Percentiles rank a stretch among this genome's conserved stretches.
These are phyloP conservation scores for Pleurotus eryngii DNA, from an alignment of 768 basidiomycete genomes.

Conservation along the genomic window DNA sequence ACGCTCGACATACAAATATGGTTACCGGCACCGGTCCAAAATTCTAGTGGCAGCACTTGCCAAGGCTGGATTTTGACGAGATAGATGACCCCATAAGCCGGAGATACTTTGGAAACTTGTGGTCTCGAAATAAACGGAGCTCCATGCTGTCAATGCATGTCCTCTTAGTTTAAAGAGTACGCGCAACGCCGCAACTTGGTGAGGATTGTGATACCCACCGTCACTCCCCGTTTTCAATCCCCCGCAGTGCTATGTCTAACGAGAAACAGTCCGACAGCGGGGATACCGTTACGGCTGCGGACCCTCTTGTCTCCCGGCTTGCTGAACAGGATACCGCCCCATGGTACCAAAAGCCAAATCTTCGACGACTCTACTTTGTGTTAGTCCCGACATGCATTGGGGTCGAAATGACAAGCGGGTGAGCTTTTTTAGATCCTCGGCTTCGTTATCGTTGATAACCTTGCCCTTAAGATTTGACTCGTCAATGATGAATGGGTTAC, in stretches of 20 bases:
- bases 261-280: conserved; percentile 9
- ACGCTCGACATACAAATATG: not conserved
- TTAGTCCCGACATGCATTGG: conserved; percentile 60
- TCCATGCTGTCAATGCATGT: conserved; percentile 1
- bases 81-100: not conserved
- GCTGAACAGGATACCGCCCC: conserved; percentile 48
- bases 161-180: not conserved
- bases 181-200: not conserved
- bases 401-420: conserved; percentile 61
- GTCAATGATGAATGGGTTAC: conserved; percentile 61
- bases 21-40: not conserved
- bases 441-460: not conserved
- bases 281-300: conserved; percentile 14
- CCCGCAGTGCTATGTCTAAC: not conserved
- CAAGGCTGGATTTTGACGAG: not conserved
- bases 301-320: conserved; percentile 37
- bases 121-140: conserved; percentile 4
- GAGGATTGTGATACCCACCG: not conserved
- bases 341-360: conserved; percentile 63
- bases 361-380: conserved; percentile 51
- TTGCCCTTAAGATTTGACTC: conserved; percentile 44
- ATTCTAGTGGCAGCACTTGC: not conserved
- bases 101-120: not conserved
- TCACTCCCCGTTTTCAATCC: not conserved
- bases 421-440: not conserved